Percentiles rank a stretch among this genome's conserved stretches.
phyloP scores from a whole-genome alignment of 2,329 filamentous ascomycete genomes.

The Bisporella sp. region DNA sequence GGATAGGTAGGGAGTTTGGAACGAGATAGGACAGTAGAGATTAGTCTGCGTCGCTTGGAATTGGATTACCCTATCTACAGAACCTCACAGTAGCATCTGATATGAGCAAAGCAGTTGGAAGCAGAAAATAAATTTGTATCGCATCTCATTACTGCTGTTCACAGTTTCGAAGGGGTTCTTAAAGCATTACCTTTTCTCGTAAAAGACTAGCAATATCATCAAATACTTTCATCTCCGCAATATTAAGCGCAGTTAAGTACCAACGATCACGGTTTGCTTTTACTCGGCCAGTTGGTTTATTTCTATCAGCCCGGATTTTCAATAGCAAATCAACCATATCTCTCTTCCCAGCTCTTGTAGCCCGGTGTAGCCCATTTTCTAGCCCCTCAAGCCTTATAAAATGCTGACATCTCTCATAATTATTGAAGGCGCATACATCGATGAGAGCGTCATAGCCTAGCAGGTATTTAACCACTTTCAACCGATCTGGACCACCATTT shows the following conservation, averaged over 20 bases:
- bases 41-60: no score
- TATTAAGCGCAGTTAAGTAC: neutral
- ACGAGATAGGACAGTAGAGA: no score
- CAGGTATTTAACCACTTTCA: neutral
- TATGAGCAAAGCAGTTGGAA: no score
- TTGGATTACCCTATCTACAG: no score
- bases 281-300: neutral
- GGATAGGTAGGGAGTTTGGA: no score
- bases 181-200: no score
- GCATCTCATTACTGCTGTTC: no score
- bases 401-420: neutral
- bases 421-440: neutral
- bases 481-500: neutral
- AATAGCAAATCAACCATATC: conserved; percentile 1
- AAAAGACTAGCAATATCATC: neutral
- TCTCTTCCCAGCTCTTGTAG: neutral
- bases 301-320: neutral
- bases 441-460: neutral
- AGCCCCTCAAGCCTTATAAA: neutral
- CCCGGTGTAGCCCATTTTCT: neutral
- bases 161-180: no score
- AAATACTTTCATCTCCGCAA: neutral
- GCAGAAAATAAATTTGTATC: no score
- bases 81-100: no score
- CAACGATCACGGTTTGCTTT: neutral